These are phyloP conservation scores for Clarireedia monteithiana DNA, from an alignment of 2,329 filamentous ascomycete genomes.

Conservation along the genomic window DNA sequence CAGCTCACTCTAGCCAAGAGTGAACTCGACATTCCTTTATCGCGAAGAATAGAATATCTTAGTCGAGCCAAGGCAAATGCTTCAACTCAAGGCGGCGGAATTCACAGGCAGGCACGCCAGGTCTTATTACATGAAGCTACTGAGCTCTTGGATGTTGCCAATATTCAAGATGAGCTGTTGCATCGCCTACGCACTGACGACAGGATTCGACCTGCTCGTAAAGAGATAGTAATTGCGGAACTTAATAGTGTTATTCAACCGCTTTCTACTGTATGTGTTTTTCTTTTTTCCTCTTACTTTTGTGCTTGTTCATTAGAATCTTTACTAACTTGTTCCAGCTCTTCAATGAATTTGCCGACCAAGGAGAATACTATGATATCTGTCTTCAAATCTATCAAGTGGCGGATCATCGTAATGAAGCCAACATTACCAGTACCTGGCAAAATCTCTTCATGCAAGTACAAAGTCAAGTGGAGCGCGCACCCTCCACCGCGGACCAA, in stretches of 20 bases:
- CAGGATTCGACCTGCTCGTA: conserved; percentile 57
- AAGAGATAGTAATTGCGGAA: conserved; percentile 53
- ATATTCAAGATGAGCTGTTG: conserved; percentile 88
- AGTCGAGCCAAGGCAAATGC: conserved; percentile 89
- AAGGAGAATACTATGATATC: conserved; percentile 87
- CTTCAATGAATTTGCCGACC: conserved; percentile 88
- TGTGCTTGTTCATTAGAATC: conserved; percentile 7
- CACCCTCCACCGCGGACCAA: conserved; percentile 20
- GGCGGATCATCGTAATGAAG: conserved; percentile 82
- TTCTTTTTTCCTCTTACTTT: background rate
- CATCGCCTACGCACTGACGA: conserved; percentile 67
- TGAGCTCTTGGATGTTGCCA: conserved; percentile 83
- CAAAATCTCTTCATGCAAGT: conserved; percentile 67
- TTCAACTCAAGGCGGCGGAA: conserved; percentile 69
- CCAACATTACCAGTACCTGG: conserved; percentile 82
- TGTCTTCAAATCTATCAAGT: conserved; percentile 88
- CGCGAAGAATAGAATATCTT: conserved; percentile 80
- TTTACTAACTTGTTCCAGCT: conserved; percentile 44
- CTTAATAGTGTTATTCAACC: conserved; percentile 73
- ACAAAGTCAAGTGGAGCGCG: conserved; percentile 40
- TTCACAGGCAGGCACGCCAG: conserved; percentile 75
- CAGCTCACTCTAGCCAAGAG: conserved; percentile 79
- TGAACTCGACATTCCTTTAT: conserved; percentile 70
- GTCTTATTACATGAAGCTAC: conserved; percentile 76
- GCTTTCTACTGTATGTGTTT: conserved; percentile 61